Conservation (phyloP, 2,329 filamentous ascomycete species). For the Phialophora chinensis region DNA sequence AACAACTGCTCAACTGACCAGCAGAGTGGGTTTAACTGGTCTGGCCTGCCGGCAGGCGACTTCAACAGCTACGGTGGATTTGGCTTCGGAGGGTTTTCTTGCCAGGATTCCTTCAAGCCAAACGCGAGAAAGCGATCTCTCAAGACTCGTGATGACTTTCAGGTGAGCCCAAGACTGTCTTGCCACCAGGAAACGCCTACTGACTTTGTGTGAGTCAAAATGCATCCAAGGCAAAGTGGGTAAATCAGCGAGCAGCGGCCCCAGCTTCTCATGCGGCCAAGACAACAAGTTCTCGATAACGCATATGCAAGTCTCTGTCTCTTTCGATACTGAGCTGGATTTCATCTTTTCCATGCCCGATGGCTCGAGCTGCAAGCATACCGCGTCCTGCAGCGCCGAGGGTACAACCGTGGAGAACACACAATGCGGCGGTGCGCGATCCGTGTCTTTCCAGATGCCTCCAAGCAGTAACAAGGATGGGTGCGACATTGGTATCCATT, state of each 20-base stretch:
- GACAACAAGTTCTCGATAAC: slow-evolving; percentile 73
- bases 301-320: slow-evolving; percentile 73
- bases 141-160: slow-evolving; percentile 50
- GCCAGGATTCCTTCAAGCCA: slow-evolving; percentile 61
- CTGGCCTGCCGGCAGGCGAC: slow-evolving; percentile 63
- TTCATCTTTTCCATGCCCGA: slow-evolving; percentile 89
- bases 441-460: slow-evolving; percentile 72
- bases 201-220: slow-evolving; percentile 61
- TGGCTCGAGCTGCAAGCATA: slow-evolving; percentile 81
- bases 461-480: slow-evolving; percentile 60
- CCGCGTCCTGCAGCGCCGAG: slow-evolving; percentile 67
- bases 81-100: slow-evolving; percentile 74
- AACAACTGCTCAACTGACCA: slow-evolving; percentile 79
- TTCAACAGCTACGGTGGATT: slow-evolving; percentile 75
- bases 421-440: slow-evolving; percentile 90
- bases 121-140: slow-evolving; percentile 60
- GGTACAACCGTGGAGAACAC: slow-evolving; percentile 78
- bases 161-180: slow-evolving; percentile 17
- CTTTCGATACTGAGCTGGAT: slow-evolving; percentile 78
- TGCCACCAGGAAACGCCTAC: slow-evolving; percentile 42
- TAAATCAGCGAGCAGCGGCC: slow-evolving; percentile 51
- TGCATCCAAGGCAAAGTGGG: slow-evolving; percentile 63
- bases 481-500: slow-evolving; percentile 76
- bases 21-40: slow-evolving; percentile 73
- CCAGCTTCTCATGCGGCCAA: slow-evolving; percentile 64